Evolutionary conservation across 306 rosid genomes (phyloP).

Genomic region (Canavalia gladiata): DNA sequence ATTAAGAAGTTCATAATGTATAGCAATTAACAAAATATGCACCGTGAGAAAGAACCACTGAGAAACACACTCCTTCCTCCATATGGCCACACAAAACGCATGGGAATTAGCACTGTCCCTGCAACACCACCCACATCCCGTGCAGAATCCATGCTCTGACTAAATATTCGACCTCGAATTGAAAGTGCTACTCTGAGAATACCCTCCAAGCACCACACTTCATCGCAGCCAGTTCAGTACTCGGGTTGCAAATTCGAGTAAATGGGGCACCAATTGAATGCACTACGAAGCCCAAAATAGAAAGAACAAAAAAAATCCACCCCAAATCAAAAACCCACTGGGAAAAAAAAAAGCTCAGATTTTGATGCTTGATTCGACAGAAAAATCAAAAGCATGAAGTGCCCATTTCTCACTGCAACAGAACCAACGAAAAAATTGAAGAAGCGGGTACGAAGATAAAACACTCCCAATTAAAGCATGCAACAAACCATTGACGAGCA

Average conservation of each 20-base stretch:
- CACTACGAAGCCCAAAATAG: constrained; percentile 35
- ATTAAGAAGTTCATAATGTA: background rate
- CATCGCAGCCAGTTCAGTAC: constrained; percentile 49
- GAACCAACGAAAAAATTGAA: constrained; percentile 30
- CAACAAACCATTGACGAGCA: constrained; percentile 44
- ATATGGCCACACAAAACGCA: constrained; percentile 95
- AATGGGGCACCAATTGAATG: constrained; percentile 54
- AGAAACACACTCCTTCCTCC: constrained; percentile 89
- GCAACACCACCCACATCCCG: constrained; percentile 63
- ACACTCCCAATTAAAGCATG: constrained; percentile 42
- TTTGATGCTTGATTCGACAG: constrained; percentile 37
- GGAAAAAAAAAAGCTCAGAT: constrained; percentile 21
- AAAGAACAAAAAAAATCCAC: constrained; percentile 12
- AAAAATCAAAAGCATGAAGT: constrained; percentile 42
- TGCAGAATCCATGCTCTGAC: constrained; percentile 73
- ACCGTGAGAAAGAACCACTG: constrained; percentile 91
- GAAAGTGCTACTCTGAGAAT: constrained; percentile 40
- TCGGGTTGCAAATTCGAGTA: constrained; percentile 51
- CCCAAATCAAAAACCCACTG: constrained; percentile 33
- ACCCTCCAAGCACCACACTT: constrained; percentile 58
- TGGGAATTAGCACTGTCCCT: constrained; percentile 76
- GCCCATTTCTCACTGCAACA: constrained; percentile 9
- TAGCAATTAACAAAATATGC: constrained; percentile 40
- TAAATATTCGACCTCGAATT: constrained; percentile 61
- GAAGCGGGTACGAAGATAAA: constrained; percentile 35